A percentile compares a stretch with the other conserved stretches of the same genome.
phyloP scores from a whole-genome alignment of 1,284 basidiomycete species.

The Abortiporus biennis region DNA sequence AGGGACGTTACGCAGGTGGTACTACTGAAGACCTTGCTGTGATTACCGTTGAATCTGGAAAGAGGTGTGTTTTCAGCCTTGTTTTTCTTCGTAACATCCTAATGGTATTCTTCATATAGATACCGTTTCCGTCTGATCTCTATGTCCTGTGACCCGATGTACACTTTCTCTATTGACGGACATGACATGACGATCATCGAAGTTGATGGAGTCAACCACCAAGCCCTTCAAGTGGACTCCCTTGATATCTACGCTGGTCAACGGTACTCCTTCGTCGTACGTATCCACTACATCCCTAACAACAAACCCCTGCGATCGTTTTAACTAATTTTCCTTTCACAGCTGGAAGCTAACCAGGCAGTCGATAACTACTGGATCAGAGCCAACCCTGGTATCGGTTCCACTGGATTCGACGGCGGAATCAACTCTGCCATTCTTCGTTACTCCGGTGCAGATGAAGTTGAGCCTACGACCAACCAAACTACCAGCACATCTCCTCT shows the following conservation, averaged over 20 bases:
- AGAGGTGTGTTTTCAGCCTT: slow-evolving; percentile 21
- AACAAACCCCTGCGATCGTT: neutral
- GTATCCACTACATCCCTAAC: slow-evolving; percentile 11
- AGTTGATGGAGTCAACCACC: slow-evolving; percentile 25
- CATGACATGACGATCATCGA: slow-evolving; percentile 33
- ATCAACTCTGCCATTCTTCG: slow-evolving; percentile 26
- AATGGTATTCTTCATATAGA: slow-evolving; percentile 8
- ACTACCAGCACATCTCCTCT: slow-evolving; percentile 18
- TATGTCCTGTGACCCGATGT: slow-evolving; percentile 32
- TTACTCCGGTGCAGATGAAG: slow-evolving; percentile 18
- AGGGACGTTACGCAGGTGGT: slow-evolving; percentile 26
- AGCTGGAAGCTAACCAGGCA: slow-evolving; percentile 17
- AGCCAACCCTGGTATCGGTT: slow-evolving; percentile 23
- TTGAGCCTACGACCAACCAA: slow-evolving; percentile 36
- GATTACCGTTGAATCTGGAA: slow-evolving; percentile 22
- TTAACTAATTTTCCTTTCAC: neutral
- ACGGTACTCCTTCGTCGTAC: slow-evolving; percentile 31
- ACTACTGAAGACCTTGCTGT: slow-evolving; percentile 22
- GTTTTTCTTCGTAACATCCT: slow-evolving; percentile 11
- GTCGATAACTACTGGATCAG: slow-evolving; percentile 34
- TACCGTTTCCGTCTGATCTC: slow-evolving; percentile 44
- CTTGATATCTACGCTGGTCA: slow-evolving; percentile 30
- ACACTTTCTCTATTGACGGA: slow-evolving; percentile 29
- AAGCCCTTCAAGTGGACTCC: slow-evolving; percentile 25
- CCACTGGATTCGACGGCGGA: slow-evolving; percentile 26